Evolutionary conservation across 1,139 yeast species (phyloP), one percentile per base, ranked within the genome.

Genomic region (Eremothecium gossypii): DNA sequence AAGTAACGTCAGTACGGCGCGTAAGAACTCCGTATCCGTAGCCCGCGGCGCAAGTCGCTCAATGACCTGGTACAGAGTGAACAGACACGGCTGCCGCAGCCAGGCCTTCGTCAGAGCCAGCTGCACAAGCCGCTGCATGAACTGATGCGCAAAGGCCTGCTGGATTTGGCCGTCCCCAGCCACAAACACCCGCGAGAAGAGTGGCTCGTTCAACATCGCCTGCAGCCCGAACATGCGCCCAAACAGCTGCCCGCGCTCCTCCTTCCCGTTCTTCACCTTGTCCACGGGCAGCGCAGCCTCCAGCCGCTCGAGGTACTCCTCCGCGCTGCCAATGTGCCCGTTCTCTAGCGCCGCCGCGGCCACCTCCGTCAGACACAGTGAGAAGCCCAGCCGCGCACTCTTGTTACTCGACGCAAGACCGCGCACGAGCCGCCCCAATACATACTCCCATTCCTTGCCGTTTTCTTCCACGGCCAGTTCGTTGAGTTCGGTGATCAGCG

Each of bases 161-260:
- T 37, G 61, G 42, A 37, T 46, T 8, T 61, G 44, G 29, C 61
- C 55, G n/a, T 48, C 41, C 8, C 52, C 50, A 4, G 44, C 51
- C 29, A 62, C 55, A 44, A 82, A 68, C 2, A 79, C 38, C 27
- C 45, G 48, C 8, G 47, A 51, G 48, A 54, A 63, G 23, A 50
- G 52, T 35, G 55, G 68, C 4, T 83, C 76, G 51, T 81, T 81
- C 36, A 83, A 68, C 42, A 89, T 59, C 1, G 85, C 76, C 59
- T 89, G 93, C 30, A 85, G 67, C 0, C 96, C 96, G 61, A 91
- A 89, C 42, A 91, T 67, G 52, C 79, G 74, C 5, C 96, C 98
- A 67, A 91, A 86, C 28, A 84, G 65, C 10, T 76, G 69, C 1
- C 91, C 82, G 47, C 97, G 71, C 58, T 82, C 85, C 55, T 86